Evolutionary conservation across 371 early-diverging fungal species (phyloP).

Genomic region (Rhizopus arrhizus): DNA sequence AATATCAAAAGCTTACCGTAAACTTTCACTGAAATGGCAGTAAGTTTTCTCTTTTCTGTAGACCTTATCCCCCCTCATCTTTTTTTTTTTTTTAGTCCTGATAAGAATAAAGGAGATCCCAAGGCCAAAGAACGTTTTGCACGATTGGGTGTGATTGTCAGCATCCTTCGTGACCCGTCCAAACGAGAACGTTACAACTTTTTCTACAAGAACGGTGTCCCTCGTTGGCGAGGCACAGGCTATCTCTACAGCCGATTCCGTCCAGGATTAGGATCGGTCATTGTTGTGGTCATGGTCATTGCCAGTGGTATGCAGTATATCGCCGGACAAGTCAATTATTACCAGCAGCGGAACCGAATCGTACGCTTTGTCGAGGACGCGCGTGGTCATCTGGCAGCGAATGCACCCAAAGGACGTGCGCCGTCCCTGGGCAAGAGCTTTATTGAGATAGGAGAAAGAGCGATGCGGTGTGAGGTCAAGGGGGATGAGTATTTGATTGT

Average conservation of each 20-base stretch:
- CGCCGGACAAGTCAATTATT: slow-evolving; percentile 62
- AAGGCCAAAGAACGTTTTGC: slow-evolving; percentile 67
- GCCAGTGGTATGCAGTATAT: slow-evolving; percentile 68
- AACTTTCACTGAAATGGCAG: slow-evolving; percentile 92
- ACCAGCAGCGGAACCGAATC: slow-evolving; percentile 65
- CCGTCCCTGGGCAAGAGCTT: slow-evolving; percentile 46
- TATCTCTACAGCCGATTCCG: slow-evolving; percentile 79
- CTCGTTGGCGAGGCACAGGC: slow-evolving; percentile 85
- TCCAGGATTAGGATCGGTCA: slow-evolving; percentile 73
- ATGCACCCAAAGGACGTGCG: slow-evolving; percentile 46
- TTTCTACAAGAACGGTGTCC: slow-evolving; percentile 87
- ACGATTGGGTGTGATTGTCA: slow-evolving; percentile 66
- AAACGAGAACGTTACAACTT: slow-evolving; percentile 80
- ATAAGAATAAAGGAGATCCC: slow-evolving; percentile 66
- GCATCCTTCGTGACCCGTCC: slow-evolving; percentile 67
- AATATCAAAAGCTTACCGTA: slow-evolving; percentile 86
- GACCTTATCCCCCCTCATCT: neutral
- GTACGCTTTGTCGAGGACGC: slow-evolving; percentile 44
- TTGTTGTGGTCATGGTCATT: slow-evolving; percentile 58
- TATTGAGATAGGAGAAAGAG: slow-evolving; percentile 38
- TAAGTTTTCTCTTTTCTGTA: slow-evolving; percentile 37
- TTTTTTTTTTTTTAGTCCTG: slow-evolving; percentile 55
- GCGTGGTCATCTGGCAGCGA: slow-evolving; percentile 33
- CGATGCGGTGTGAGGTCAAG: slow-evolving; percentile 50
- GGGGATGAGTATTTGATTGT: slow-evolving; percentile 42